Base-by-base conservation (phyloP, 2,329 filamentous ascomycete species). In the Pseudophaeomoniella oleicola region DNA sequence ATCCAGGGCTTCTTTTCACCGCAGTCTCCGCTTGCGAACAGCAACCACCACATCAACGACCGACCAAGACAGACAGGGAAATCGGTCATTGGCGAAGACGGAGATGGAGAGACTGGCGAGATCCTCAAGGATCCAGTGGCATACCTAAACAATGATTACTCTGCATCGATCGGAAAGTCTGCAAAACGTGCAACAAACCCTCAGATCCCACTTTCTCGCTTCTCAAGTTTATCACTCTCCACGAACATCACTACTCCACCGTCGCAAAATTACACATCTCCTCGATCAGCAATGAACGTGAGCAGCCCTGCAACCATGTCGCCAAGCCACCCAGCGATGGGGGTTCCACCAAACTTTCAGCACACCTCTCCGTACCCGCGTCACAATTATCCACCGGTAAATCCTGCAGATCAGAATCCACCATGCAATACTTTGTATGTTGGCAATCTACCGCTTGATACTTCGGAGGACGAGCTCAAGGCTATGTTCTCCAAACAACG, bases 401-500 rank as follows among this genome's bases (percentile, higher is more conserved):
- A 96, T 47, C 88, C 87, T 0, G 87, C 88, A 10, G 88, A 98
- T 52, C 83, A 94, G 58, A 94, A 96, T 49, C 88, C 88, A 1
- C 90, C 90, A 0, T 96, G 90, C 69, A 96, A 98, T 54, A 98
- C 90, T 0, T 69, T 98, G 4, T 96, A 98, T 51, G 88, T 98
- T 14, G 88, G 90, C n/a, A 96, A 98, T 50, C 65, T 98, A 31
- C 90, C 88, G 0, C 75, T 87, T 39, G 83, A 94, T 53, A 92
- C 87, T 0, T 88, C 83, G 0, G 90, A 98, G 52, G 88, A 96
- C 52, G 90, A 96, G 56, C 71, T 98, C 38, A 96, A 96, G 60
- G 75, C 81, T 15, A 72, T 94, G 52, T 98, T 98, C 53, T 86
- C 81, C 16, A 88, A 87, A 59, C 84, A 92, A 56, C 78, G 87